These are phyloP conservation scores for Vinca minor DNA, from an alignment of 257 asterid genomes.

Conservation along the genomic window DNA sequence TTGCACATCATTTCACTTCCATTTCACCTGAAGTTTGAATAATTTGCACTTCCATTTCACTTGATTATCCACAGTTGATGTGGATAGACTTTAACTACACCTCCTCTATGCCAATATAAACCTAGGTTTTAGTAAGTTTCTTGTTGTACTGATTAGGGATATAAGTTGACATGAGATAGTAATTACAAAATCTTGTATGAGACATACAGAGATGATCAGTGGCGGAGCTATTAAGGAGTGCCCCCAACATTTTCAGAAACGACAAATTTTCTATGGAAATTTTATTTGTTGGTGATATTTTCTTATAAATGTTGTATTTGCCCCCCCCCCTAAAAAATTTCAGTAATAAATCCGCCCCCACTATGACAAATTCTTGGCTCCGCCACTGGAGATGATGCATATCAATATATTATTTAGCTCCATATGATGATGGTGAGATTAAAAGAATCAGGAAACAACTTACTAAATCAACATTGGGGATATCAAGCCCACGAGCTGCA, in stretches of 20 bases:
- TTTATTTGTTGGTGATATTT: too few species aligned
- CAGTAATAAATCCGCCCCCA: too few species aligned
- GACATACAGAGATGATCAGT: background rate
- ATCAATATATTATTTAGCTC: background rate
- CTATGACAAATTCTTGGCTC: too few species aligned
- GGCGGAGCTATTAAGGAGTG: too few species aligned
- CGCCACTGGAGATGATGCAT: too few species aligned
- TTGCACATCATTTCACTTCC: background rate
- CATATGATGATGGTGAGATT: background rate
- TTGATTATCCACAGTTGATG: background rate
- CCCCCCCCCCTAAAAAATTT: too few species aligned
- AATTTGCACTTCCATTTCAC: background rate
- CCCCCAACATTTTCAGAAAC: too few species aligned
- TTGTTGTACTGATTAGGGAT: background rate
- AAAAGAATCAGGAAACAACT: constrained; percentile 25
- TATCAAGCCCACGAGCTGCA: constrained; percentile 91
- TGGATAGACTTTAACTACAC: background rate
- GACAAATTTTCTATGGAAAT: too few species aligned
- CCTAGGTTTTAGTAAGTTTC: background rate
- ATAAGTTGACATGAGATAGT: background rate
- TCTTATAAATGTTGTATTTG: too few species aligned
- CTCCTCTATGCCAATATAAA: background rate
- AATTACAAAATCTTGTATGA: background rate
- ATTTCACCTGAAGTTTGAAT: background rate
- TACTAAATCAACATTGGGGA: constrained; percentile 91